Evolutionary conservation across 176 grass and related monocot species (phyloP).

Genomic region (Oryza meridionalis): DNA sequence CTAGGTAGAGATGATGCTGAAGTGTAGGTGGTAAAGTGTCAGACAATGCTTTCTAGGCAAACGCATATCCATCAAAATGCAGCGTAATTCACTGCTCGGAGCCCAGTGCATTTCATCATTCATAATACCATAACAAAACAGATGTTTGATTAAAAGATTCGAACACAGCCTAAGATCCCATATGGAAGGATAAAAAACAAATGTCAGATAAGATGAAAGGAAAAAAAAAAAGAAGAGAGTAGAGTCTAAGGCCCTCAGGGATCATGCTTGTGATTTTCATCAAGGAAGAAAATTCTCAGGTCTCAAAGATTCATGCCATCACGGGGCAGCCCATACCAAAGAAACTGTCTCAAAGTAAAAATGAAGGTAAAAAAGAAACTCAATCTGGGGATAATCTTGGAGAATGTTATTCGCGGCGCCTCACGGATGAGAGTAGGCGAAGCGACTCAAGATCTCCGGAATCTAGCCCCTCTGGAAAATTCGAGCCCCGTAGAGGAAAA

Average conservation of each 20-base stretch:
- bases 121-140: neutral
- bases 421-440: conserved; percentile 49
- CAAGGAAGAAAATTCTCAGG: conserved; percentile 76
- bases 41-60: conserved; percentile 98
- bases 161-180: neutral
- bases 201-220: neutral
- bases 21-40: conserved; percentile 18
- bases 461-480: conserved; percentile 80
- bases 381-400: conserved; percentile 39
- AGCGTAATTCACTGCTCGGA: conserved; percentile 59
- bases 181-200: neutral
- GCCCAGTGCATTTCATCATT: conserved; percentile 98
- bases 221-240: too few relatives aligned
- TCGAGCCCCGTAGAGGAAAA: conserved; percentile 49
- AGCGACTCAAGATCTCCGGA: conserved; percentile 87
- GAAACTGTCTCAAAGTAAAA: neutral
- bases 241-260: conserved; percentile 54
- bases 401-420: conserved; percentile 86
- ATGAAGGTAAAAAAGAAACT: neutral
- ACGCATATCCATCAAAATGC: conserved; percentile 72
- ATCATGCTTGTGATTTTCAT: conserved; percentile 80
- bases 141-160: too few relatives aligned
- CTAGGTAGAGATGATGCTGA: neutral
- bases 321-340: conserved; percentile 38
- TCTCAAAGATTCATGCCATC: conserved; percentile 99